Conservation (phyloP, 1,284 basidiomycete genomes). For the Ustilago vetiveriae region DNA sequence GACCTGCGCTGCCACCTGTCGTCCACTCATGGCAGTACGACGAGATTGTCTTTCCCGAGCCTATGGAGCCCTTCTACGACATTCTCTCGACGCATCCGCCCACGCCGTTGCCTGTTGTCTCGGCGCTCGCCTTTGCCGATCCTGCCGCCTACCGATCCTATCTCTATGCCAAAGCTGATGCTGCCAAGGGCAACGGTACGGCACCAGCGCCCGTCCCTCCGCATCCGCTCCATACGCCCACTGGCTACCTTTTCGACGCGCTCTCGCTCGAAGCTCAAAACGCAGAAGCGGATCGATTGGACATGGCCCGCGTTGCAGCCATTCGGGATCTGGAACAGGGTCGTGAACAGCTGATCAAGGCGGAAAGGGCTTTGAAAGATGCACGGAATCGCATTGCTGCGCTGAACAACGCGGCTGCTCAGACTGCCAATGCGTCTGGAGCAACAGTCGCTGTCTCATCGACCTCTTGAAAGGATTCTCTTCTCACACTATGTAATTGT, state of each 20-base stretch:
- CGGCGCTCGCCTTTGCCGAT: slow-evolving; percentile 58
- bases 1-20: slow-evolving; percentile 56
- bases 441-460: slow-evolving; percentile 2
- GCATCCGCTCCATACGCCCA: slow-evolving; percentile 62
- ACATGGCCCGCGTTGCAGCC: slow-evolving; percentile 78
- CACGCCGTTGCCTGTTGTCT: slow-evolving; percentile 71
- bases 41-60: slow-evolving; percentile 95
- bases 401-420: slow-evolving; percentile 18
- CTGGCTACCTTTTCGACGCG: slow-evolving; percentile 70
- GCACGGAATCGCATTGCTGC: slow-evolving; percentile 21
- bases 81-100: slow-evolving; percentile 84
- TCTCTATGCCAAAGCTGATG: slow-evolving; percentile 22
- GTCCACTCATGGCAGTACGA: slow-evolving; percentile 97
- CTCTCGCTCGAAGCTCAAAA: slow-evolving; percentile 81
- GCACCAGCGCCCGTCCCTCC: slow-evolving; percentile 29
- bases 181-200: slow-evolving; percentile 1
- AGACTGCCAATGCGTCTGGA: background rate
- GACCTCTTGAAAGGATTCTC: background rate
- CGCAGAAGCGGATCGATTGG: slow-evolving; percentile 80
- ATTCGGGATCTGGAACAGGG: slow-evolving; percentile 65
- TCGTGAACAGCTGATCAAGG: slow-evolving; percentile 60
- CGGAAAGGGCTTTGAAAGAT: slow-evolving; percentile 63
- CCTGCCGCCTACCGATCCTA: slow-evolving; percentile 49
- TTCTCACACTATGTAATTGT: slow-evolving; percentile 8
- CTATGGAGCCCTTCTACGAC: slow-evolving; percentile 86